Evolutionary conservation across 371 early-diverging fungal species (phyloP).

Genomic region (Syncephalis plumigaleata): DNA sequence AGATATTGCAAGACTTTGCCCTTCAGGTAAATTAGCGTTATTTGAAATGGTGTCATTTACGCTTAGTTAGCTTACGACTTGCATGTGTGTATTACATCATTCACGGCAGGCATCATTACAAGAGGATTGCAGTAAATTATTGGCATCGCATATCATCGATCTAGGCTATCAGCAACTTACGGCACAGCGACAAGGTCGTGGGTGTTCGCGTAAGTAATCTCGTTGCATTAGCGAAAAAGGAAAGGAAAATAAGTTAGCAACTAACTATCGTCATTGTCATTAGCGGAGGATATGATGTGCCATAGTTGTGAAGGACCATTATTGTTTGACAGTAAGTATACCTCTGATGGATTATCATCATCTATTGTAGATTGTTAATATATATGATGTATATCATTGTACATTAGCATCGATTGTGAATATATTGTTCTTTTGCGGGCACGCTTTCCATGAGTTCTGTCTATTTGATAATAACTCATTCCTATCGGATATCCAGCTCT

Average conservation of each 20-base stretch:
- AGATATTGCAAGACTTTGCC: constrained; percentile 75
- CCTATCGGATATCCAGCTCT: not conserved
- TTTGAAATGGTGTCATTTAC: not conserved
- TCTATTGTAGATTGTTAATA: constrained; percentile 5
- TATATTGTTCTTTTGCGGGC: constrained; percentile 56
- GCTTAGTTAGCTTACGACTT: not conserved
- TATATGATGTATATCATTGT: too few species aligned
- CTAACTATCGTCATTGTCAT: too few species aligned
- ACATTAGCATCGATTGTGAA: constrained; percentile 11
- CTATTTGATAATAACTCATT: constrained; percentile 16
- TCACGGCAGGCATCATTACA: constrained; percentile 41
- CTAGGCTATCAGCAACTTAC: constrained; percentile 53
- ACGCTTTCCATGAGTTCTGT: constrained; percentile 52
- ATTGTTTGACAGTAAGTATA: constrained; percentile 21
- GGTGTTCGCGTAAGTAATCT: constrained; percentile 22
- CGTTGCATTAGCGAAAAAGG: not conserved
- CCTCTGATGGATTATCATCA: constrained; percentile 3
- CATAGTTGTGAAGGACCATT: constrained; percentile 37
- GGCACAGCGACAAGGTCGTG: constrained; percentile 49
- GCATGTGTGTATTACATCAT: too few species aligned
- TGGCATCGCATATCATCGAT: constrained; percentile 65
- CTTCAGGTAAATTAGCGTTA: constrained; percentile 41
- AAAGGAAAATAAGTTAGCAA: not conserved
- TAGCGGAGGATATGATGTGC: constrained; percentile 37
- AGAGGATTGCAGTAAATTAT: constrained; percentile 72